Conservation (phyloP, 73 alveolate species). For the Tetrahymena thermophila region DNA sequence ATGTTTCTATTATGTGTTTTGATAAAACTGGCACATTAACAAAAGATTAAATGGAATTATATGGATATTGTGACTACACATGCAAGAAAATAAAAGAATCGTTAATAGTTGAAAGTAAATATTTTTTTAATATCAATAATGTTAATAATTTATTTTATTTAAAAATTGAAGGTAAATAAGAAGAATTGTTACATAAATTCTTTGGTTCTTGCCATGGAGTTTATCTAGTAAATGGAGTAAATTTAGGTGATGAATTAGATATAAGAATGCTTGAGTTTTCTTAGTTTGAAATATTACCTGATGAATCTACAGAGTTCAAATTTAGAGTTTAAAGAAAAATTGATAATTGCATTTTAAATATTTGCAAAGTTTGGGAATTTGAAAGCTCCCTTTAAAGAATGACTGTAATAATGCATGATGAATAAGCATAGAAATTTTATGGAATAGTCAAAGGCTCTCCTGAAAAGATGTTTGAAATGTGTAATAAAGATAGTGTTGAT, state of each 20-base stretch:
- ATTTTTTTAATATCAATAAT: not conserved
- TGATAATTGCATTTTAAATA: not conserved
- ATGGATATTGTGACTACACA: not conserved
- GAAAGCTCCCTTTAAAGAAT: not conserved
- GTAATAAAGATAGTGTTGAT: not conserved
- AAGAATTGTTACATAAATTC: constrained; percentile 9
- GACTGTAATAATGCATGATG: not conserved
- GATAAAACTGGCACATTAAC: constrained; percentile 34
- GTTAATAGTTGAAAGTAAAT: not conserved
- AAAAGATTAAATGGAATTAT: constrained; percentile 8
- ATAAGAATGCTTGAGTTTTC: constrained; percentile 23
- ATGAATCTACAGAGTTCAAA: not conserved
- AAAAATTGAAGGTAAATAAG: not conserved
- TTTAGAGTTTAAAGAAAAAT: not conserved
- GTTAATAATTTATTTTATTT: not conserved
- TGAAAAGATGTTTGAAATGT: not conserved
- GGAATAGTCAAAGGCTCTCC: not conserved
- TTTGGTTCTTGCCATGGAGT: constrained; percentile 43
- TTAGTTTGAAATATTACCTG: not conserved
- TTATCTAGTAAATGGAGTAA: constrained; percentile 15
- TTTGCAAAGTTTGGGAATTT: not conserved
- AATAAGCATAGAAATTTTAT: not conserved
- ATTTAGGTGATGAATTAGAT: constrained; percentile 39
- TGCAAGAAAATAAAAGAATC: not conserved
- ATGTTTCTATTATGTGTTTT: constrained; percentile 9